Base-by-base conservation (phyloP, 306 rosid species). In the Prunus armeniaca region DNA sequence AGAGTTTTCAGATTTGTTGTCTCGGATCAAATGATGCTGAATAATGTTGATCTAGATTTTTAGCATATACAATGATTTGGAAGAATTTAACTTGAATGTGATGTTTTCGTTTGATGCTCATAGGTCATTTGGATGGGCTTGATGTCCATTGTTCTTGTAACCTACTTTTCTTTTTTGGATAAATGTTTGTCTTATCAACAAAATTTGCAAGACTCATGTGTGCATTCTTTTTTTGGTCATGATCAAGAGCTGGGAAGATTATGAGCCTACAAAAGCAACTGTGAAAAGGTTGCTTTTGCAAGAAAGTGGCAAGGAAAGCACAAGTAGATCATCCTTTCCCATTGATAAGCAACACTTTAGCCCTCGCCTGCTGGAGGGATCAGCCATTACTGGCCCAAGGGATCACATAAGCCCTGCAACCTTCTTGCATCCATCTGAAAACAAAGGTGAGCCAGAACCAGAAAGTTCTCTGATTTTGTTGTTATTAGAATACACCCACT, bases 261-360 rank as follows among this genome's bases (percentile, higher is more conserved):
- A 86, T 76, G 91, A 94, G 66, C 97, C 98, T 77, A 88, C 96
- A 73, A 91, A 88, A 86, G 86, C 96, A 41, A 92, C 82, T 60
- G 88, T 92, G 45, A 87, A 89, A 79, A 87, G 98, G 85, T 79
- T 80, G 85, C 76, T 88, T 78, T 84, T 89, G 88, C 88, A 86
- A 86, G 95, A 92, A 75, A 81, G 70, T 66, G 86, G 72, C 57
- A 87, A 86, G 84, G 82, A 82, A 12, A 85, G 78, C 52, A 60
- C 69, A 50, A 84, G 41, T 63, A 73, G 71, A 56, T 80, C 88
- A 13, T 67, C 75, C 7, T 74, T 81, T 30, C 76, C 87, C 8
- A 71, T 54, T 62, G 77, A 78, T 69, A 81, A 84, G 82, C 83
- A 82, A 79, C 80, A 72, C 25, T 47, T 72, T 57, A 74, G 78